These are phyloP conservation scores for Hydrangea macrophylla DNA, from an alignment of 148 eudicot genomes.

Conservation along the genomic window DNA sequence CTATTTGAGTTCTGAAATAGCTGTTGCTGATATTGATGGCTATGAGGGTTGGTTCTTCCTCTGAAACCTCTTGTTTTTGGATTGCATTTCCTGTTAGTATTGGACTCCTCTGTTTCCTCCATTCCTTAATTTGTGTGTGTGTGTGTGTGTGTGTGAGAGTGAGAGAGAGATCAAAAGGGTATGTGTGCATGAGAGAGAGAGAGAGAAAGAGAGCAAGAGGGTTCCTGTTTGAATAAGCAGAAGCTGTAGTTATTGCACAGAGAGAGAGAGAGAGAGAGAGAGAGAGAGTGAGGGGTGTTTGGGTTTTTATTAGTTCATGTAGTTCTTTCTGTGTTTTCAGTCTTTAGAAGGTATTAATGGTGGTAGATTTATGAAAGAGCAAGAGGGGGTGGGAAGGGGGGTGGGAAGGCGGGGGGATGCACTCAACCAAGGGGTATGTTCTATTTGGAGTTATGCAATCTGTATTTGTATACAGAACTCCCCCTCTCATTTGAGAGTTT, in stretches of 20 bases:
- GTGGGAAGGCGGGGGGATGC: too few relatives aligned
- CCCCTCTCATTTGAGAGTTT: too few relatives aligned
- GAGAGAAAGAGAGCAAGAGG: neutral
- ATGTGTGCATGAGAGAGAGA: constrained; percentile 18
- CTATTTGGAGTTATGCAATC: constrained; percentile 16
- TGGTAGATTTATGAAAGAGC: constrained; percentile 6
- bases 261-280: too few relatives aligned
- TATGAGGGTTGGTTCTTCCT: constrained; percentile 23
- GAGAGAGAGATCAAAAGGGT: constrained; percentile 19
- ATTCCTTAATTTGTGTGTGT: constrained; percentile 34
- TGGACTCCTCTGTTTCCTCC: constrained; percentile 64
- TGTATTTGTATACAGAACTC: too few relatives aligned
- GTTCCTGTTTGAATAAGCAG: constrained; percentile 18
- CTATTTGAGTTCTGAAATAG: constrained; percentile 36
- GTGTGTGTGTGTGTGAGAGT: too few relatives aligned
- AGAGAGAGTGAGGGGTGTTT: constrained; percentile 25
- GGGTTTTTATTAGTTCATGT: constrained; percentile 8
- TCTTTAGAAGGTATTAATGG: constrained; percentile 15
- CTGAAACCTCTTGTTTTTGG: constrained; percentile 40
- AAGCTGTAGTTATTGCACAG: constrained; percentile 42
- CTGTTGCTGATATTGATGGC: constrained; percentile 22
- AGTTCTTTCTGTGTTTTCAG: constrained; percentile 33
- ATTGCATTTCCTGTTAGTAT: constrained; percentile 38
- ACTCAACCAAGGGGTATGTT: constrained; percentile 17
- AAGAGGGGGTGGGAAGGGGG: constrained; percentile 17